A percentile compares a stretch with the other conserved stretches of the same genome.
Conservation (phyloP, 202 grass and related monocot genomes). For the Brachypodium distachyon region DNA sequence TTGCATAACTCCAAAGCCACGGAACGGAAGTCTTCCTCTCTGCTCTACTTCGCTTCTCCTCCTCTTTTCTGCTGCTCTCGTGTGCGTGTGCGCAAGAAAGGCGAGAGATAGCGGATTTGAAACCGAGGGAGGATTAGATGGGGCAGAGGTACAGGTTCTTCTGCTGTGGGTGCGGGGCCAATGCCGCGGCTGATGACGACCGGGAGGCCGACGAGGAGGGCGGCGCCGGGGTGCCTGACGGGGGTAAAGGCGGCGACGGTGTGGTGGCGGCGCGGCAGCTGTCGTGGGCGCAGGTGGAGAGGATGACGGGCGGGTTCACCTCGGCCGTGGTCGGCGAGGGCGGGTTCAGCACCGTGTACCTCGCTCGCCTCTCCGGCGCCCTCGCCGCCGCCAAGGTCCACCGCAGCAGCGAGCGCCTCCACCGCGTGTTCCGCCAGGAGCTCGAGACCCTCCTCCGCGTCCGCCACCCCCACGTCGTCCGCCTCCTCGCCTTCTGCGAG, state of each 20-base stretch:
- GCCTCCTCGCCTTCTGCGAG: conserved; percentile 81
- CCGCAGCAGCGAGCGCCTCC: conserved; percentile 85
- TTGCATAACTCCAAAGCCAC: background rate
- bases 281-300: conserved; percentile 60
- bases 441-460: conserved; percentile 65
- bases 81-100: background rate
- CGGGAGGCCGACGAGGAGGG: conserved; percentile 20
- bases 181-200: conserved; percentile 31
- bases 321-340: conserved; percentile 79
- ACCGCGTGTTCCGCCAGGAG: conserved; percentile 82
- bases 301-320: conserved; percentile 57
- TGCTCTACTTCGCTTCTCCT: background rate
- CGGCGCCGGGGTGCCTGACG: background rate
- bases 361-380: conserved; percentile 40
- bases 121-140: conserved; percentile 17
- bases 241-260: background rate
- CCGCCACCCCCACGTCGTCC: conserved; percentile 71
- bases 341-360: conserved; percentile 94
- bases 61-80: background rate
- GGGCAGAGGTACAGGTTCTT: conserved; percentile 48
- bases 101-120: background rate
- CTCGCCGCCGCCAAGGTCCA: conserved; percentile 82
- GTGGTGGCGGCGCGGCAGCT: conserved; percentile 30
- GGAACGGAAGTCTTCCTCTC: conserved; percentile 6
- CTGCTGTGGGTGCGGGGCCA: conserved; percentile 40